Evolutionary conservation across 768 basidiomycete genomes (phyloP).

Genomic region (Trametes punicea): DNA sequence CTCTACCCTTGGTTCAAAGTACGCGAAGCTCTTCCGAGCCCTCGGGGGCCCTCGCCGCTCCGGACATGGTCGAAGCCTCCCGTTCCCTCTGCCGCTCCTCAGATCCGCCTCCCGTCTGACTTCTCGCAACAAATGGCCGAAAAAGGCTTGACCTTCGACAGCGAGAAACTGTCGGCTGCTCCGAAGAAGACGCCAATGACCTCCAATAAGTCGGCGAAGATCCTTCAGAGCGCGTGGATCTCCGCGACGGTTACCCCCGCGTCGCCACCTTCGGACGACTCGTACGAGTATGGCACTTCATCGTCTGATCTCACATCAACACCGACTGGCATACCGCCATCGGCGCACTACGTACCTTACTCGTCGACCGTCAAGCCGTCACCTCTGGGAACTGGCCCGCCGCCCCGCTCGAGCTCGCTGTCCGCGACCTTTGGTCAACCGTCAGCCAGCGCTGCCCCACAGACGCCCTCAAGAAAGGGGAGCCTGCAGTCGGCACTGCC

Average conservation of each 20-base stretch:
- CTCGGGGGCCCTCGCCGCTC: slow-evolving; percentile 35
- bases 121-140: neutral
- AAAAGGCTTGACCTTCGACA: slow-evolving; percentile 4
- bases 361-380: slow-evolving; percentile 20
- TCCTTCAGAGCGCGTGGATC: slow-evolving; percentile 19
- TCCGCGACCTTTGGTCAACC: slow-evolving; percentile 16
- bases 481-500: slow-evolving; percentile 3
- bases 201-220: slow-evolving; percentile 17
- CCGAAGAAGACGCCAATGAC: slow-evolving; percentile 8
- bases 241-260: slow-evolving; percentile 19
- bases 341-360: slow-evolving; percentile 19
- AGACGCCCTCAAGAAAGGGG: slow-evolving; percentile 9
- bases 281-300: slow-evolving; percentile 10
- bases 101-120: slow-evolving; percentile 13
- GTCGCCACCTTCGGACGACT: slow-evolving; percentile 14
- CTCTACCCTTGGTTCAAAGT: slow-evolving; percentile 37
- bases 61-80: slow-evolving; percentile 33
- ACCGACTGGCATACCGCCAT: slow-evolving; percentile 14
- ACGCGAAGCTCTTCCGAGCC: slow-evolving; percentile 31
- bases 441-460: slow-evolving; percentile 7
- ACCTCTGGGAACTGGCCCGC: slow-evolving; percentile 8
- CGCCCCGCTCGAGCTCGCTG: slow-evolving; percentile 18
- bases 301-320: slow-evolving; percentile 20
- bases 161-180: slow-evolving; percentile 15
- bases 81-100: slow-evolving; percentile 5